These are phyloP conservation scores for Bauhinia variegata DNA, from an alignment of 306 rosid genomes.

Conservation along the genomic window DNA sequence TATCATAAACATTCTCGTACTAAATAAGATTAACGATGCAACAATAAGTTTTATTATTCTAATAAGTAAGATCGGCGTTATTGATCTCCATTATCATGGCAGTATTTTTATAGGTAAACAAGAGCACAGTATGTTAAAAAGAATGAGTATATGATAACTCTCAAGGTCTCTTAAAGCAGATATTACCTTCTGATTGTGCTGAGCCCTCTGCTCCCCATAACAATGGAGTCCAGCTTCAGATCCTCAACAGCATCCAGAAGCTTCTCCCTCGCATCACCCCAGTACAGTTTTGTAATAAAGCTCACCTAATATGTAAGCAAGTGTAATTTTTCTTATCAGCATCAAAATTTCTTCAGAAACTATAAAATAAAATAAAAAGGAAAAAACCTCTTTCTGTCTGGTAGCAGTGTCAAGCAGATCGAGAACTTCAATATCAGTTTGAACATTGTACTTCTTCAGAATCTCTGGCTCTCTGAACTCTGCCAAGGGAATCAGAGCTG, in stretches of 20 bases:
- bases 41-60: too few species aligned
- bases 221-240: conserved; percentile 77
- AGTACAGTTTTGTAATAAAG: conserved; percentile 67
- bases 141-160: too few species aligned
- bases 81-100: too few species aligned
- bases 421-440: conserved; percentile 70
- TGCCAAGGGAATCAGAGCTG: conserved; percentile 76
- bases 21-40: too few species aligned
- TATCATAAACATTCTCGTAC: too few species aligned
- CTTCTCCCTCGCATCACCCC: conserved; percentile 98
- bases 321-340: not conserved
- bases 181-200: conserved; percentile 72
- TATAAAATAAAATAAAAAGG: not conserved
- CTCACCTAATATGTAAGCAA: conserved; percentile 40
- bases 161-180: too few species aligned
- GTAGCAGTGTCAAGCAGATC: conserved; percentile 70
- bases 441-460: conserved; percentile 54
- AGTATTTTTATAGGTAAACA: too few species aligned
- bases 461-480: conserved; percentile 63
- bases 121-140: too few species aligned
- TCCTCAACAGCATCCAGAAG: conserved; percentile 73
- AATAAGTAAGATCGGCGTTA: too few species aligned
- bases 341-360: not conserved
- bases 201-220: conserved; percentile 94
- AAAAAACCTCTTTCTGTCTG: conserved; percentile 70